Evolutionary conservation across 257 asterid genomes (phyloP).

Genomic region (Solanum dulcamara): DNA sequence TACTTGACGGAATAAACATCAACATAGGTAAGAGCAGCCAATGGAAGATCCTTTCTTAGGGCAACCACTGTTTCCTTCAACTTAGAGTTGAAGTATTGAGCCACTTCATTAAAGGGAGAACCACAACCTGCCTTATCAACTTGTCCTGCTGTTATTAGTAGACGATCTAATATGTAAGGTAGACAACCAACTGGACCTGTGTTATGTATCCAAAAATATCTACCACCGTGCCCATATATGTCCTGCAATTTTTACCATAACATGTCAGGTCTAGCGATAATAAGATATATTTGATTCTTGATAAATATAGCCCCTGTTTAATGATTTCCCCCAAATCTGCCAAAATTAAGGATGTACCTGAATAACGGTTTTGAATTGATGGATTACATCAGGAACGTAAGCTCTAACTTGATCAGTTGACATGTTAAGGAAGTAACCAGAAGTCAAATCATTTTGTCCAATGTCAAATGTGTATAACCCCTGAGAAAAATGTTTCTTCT

Average conservation of each 20-base stretch:
- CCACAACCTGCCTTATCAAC: slow-evolving; percentile 64
- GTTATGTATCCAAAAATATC: slow-evolving; percentile 87
- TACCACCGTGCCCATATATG: slow-evolving; percentile 48
- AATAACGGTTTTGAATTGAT: slow-evolving; percentile 51
- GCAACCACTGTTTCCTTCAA: slow-evolving; percentile 41
- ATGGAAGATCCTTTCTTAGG: slow-evolving; percentile 43
- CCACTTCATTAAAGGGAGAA: slow-evolving; percentile 50
- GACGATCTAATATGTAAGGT: slow-evolving; percentile 49
- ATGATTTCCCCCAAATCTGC: too few species aligned
- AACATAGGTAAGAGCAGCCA: slow-evolving; percentile 66
- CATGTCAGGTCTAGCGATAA: too few species aligned
- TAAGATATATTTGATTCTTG: too few species aligned
- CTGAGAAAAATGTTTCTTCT: slow-evolving; percentile 22
- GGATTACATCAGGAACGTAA: slow-evolving; percentile 52
- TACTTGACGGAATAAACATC: slow-evolving; percentile 69
- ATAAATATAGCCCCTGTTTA: too few species aligned
- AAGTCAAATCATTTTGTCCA: slow-evolving; percentile 75
- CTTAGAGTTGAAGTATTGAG: slow-evolving; percentile 41
- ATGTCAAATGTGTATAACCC: slow-evolving; percentile 82
- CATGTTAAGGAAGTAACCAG: slow-evolving; percentile 73
- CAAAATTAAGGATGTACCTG: too few species aligned
- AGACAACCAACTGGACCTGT: slow-evolving; percentile 92
- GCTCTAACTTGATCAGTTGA: slow-evolving; percentile 62
- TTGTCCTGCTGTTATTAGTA: slow-evolving; percentile 31
- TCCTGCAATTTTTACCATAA: too few species aligned